Evolutionary conservation across 371 early-diverging fungal species (phyloP), one percentile per base, ranked within the genome.

Genomic region (Mortierella sp.): DNA sequence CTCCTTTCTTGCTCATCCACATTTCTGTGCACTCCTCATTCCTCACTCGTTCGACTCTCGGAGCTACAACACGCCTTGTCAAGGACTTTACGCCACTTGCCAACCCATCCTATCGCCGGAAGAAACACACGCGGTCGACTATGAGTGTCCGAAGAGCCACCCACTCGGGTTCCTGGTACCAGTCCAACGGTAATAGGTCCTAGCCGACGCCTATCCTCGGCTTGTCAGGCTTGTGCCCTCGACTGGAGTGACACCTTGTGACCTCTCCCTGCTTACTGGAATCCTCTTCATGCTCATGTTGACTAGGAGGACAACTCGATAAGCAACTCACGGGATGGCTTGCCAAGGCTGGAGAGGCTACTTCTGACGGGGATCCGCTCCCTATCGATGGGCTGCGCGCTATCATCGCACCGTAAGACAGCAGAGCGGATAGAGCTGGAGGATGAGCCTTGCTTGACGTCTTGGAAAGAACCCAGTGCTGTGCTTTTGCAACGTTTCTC

Each of bases 371-470:
- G 7, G 78, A 80, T 29, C 34, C 61, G 1, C 68, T 82, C 40
- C 91, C 92, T 1, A 82, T 91, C 25, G 19, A 68, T 5, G 84
- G 82, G 0, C 83, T 84, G 12, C 82, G 91, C 25, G 95, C 94
- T 13, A 88, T 96, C 59, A 95, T 95, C 69, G 94, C 86, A 48
- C 95, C 95, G 91, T 94, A 85, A 84, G 85, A 9, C 2, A 25
- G 31, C 3, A 2, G n/a, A n/a, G n/a, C n/a, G n/a, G n/a, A n/a
- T n/a, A n/a, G n/a, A n/a, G n/a, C n/a, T n/a, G n/a, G n/a, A n/a
- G n/a, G n/a, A n/a, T n/a, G n/a, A n/a, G n/a, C n/a, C n/a, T n/a
- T n/a, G n/a, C n/a, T n/a, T n/a, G n/a, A n/a, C n/a, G n/a, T n/a
- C n/a, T n/a, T n/a, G n/a, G n/a, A n/a, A n/a, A n/a, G n/a, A n/a